A percentile compares a stretch with the other conserved stretches of the same genome.
phyloP scores from a whole-genome alignment of 768 basidiomycete species.

The Naganishia vaughanmartiniae region DNA sequence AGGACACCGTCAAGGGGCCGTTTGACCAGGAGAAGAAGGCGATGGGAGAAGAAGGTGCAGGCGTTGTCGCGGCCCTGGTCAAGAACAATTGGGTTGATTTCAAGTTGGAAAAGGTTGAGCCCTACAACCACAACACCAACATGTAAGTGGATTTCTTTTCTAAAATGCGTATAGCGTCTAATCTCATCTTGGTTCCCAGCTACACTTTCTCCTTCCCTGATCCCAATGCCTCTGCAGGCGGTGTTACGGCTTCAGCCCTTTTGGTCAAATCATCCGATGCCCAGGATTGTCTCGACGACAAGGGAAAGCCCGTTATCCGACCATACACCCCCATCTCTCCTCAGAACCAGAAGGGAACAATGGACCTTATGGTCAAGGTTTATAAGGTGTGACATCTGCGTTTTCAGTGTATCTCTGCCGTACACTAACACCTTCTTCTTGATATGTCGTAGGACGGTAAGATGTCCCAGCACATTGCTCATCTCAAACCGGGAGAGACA shows the following conservation, averaged over 20 bases:
- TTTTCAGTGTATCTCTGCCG: background rate
- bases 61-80: slow-evolving; percentile 34
- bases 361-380: slow-evolving; percentile 79
- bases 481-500: slow-evolving; percentile 74
- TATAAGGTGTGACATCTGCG: slow-evolving; percentile 51
- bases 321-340: slow-evolving; percentile 91
- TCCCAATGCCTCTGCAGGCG: slow-evolving; percentile 41
- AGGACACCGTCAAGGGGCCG: slow-evolving; percentile 62
- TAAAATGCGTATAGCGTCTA: background rate
- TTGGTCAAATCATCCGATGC: slow-evolving; percentile 71
- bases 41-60: slow-evolving; percentile 27
- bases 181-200: background rate
- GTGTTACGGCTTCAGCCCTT: slow-evolving; percentile 53
- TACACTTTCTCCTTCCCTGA: slow-evolving; percentile 39
- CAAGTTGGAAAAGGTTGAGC: slow-evolving; percentile 69
- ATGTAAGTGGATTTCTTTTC: slow-evolving; percentile 56
- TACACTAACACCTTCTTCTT: background rate
- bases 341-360: slow-evolving; percentile 69
- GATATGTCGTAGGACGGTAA: slow-evolving; percentile 67
- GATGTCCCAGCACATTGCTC: slow-evolving; percentile 76
- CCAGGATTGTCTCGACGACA: slow-evolving; percentile 64
- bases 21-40: slow-evolving; percentile 34
- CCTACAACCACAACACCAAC: slow-evolving; percentile 93
- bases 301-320: slow-evolving; percentile 78
- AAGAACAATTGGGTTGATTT: slow-evolving; percentile 59